Percentiles rank a stretch among this genome's conserved stretches.
Conservation (phyloP, 768 basidiomycete species). For the Termitomyces sp. region DNA sequence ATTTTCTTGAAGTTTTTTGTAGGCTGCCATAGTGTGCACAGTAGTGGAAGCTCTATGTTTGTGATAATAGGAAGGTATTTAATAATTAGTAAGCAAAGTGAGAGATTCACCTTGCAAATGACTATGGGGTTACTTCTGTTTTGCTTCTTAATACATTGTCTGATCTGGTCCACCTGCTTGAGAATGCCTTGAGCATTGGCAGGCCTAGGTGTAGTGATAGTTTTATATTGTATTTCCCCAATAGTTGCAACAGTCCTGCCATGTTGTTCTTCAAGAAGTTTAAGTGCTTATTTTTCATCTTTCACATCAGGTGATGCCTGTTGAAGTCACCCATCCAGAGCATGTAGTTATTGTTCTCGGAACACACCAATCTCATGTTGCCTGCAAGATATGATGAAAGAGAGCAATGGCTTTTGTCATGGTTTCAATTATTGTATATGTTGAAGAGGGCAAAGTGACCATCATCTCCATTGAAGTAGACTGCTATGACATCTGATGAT, state of each 20-base stretch:
- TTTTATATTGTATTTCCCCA: neutral
- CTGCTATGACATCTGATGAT: neutral
- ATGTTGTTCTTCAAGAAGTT: neutral
- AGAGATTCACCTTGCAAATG: too few species aligned
- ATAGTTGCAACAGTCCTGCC: neutral
- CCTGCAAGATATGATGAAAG: neutral
- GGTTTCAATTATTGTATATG: conserved; percentile 1
- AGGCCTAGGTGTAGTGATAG: neutral
- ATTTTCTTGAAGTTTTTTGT: too few species aligned
- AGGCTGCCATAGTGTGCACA: too few species aligned
- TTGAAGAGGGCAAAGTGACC: neutral
- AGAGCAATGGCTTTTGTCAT: neutral
- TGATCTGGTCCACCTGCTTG: neutral
- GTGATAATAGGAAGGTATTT: too few species aligned
- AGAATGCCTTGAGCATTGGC: neutral
- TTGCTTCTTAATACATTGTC: too few species aligned
- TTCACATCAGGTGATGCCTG: neutral
- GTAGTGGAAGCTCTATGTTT: too few species aligned
- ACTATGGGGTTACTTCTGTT: too few species aligned
- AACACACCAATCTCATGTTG: neutral
- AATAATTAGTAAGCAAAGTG: too few species aligned
- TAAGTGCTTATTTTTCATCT: neutral
- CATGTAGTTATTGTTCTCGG: neutral
- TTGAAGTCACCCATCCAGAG: too few species aligned
- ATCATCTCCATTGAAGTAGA: neutral